These are phyloP conservation scores for Kwoniella sp. DNA, from an alignment of 768 basidiomycete species.

Conservation along the genomic window DNA sequence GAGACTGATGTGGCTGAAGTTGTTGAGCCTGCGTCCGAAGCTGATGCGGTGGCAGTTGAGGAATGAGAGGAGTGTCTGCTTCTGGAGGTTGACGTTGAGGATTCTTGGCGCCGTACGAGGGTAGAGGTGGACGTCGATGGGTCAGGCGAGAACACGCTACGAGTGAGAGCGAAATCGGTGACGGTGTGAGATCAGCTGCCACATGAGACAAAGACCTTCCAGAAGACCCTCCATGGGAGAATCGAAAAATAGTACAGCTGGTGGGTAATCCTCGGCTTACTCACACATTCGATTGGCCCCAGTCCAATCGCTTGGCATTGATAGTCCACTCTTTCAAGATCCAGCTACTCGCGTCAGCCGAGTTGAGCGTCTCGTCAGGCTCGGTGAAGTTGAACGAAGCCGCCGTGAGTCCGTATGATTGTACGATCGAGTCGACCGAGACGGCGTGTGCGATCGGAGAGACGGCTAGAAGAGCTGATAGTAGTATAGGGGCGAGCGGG, in stretches of 20 bases:
- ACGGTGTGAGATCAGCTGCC: too few species aligned
- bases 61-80: slow-evolving; percentile 10
- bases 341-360: slow-evolving; percentile 31
- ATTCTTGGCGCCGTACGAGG: slow-evolving; percentile 33
- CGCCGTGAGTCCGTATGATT: slow-evolving; percentile 30
- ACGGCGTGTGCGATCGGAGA: slow-evolving; percentile 6
- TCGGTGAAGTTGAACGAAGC: slow-evolving; percentile 31
- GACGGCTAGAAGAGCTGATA: neutral
- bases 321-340: slow-evolving; percentile 35
- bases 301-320: slow-evolving; percentile 31
- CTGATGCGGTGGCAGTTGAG: slow-evolving; percentile 19
- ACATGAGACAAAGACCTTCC: too few species aligned
- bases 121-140: slow-evolving; percentile 42
- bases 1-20: slow-evolving; percentile 22
- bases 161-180: neutral
- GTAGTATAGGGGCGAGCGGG: neutral
- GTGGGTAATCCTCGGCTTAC: slow-evolving; percentile 18
- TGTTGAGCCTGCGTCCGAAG: slow-evolving; percentile 7
- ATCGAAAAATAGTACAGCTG: too few species aligned
- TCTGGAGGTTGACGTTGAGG: slow-evolving; percentile 18
- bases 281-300: slow-evolving; percentile 38
- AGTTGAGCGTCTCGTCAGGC: slow-evolving; percentile 35
- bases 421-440: slow-evolving; percentile 13
- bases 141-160: slow-evolving; percentile 47
- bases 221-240: too few species aligned